Evolutionary conservation across 2,329 filamentous ascomycete species (phyloP).

Genomic region (Fusarium nanum): DNA sequence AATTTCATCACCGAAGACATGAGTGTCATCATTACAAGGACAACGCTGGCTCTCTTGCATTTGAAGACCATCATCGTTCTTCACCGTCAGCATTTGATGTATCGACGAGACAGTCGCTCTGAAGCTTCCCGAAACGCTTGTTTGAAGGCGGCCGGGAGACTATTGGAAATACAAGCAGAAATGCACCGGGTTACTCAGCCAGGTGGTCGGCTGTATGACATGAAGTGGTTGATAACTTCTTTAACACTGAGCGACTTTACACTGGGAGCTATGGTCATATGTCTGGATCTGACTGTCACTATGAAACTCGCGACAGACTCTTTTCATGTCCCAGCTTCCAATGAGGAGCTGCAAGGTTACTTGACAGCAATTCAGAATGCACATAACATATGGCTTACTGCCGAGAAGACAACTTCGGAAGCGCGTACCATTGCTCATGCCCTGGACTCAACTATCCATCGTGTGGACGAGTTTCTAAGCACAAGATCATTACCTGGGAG

Average conservation of each 20-base stretch:
- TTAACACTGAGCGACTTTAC: conserved; percentile 63
- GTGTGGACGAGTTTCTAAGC: conserved; percentile 1
- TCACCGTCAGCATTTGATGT: conserved; percentile 46
- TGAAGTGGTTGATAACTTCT: conserved; percentile 59
- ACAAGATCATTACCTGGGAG: rapidly evolving
- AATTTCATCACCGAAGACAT: conserved; percentile 47
- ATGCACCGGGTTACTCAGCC: conserved; percentile 51
- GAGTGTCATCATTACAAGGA: conserved; percentile 43
- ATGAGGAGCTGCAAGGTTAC: background rate
- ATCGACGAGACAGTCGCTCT: conserved; percentile 21
- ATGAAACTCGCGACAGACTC: conserved; percentile 16
- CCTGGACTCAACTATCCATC: conserved; percentile 34
- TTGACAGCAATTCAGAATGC: conserved; percentile 31
- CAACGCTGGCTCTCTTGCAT: conserved; percentile 48
- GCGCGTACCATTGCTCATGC: conserved; percentile 38
- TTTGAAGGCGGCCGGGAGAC: conserved; percentile 42
- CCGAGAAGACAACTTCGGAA: conserved; percentile 19
- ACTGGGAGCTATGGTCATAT: conserved; percentile 64
- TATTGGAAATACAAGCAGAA: conserved; percentile 47
- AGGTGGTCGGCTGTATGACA: conserved; percentile 57
- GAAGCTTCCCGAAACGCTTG: conserved; percentile 41
- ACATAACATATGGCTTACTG: conserved; percentile 37
- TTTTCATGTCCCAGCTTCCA: rapidly evolving
- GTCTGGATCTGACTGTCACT: conserved; percentile 50
- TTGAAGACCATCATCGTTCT: conserved; percentile 50